Conservation (phyloP, 169 alveolate genomes). For the Toxoplasma gondii region DNA sequence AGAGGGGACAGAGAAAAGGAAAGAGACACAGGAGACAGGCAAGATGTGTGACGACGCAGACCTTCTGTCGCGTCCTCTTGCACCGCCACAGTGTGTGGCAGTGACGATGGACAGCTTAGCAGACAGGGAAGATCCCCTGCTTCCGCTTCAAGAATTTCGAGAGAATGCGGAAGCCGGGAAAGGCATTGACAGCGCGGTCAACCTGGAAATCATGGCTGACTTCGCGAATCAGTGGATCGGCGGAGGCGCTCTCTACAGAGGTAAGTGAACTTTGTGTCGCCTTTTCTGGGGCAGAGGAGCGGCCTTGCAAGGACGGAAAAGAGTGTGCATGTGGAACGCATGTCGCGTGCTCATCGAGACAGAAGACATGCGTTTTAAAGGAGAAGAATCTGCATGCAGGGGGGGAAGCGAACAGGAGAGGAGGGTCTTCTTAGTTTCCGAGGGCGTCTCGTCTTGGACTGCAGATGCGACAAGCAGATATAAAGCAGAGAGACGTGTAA, state of each 20-base stretch:
- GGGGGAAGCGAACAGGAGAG: too few species aligned
- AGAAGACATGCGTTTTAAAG: not conserved
- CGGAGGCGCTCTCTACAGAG: slow-evolving; percentile 61
- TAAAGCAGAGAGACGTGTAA: too few species aligned
- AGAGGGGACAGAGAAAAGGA: not conserved
- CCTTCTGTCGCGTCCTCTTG: not conserved
- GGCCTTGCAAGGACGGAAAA: not conserved
- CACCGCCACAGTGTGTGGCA: not conserved
- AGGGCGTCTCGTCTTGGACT: too few species aligned
- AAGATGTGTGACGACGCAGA: not conserved
- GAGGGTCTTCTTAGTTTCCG: too few species aligned
- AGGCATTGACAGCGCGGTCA: slow-evolving; percentile 22
- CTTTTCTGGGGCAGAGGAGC: not conserved
- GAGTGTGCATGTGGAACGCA: not conserved
- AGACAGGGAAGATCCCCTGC: slow-evolving; percentile 34
- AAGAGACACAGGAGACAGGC: not conserved
- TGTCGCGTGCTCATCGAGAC: not conserved
- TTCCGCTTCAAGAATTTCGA: slow-evolving; percentile 27
- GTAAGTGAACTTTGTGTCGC: not conserved
- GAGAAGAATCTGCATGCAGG: too few species aligned
- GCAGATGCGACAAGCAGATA: too few species aligned
- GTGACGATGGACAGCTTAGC: slow-evolving; percentile 45
- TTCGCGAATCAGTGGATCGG: slow-evolving; percentile 64
- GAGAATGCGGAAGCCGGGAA: slow-evolving; percentile 31
- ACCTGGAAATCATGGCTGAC: slow-evolving; percentile 46